Base-by-base conservation (phyloP, 345 rosid genomes). In the Camelina sativa region DNA sequence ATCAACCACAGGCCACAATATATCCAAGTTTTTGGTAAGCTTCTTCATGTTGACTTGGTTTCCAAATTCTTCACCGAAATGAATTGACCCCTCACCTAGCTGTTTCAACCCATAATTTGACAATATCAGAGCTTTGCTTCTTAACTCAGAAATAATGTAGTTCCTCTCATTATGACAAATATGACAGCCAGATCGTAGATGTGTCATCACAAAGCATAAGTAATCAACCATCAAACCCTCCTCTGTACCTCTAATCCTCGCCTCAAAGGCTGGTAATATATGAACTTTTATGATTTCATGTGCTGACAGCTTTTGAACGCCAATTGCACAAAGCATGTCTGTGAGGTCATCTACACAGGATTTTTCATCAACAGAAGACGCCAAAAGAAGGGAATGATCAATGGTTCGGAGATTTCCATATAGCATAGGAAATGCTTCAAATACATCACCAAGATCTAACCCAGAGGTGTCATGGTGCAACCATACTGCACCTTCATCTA, bases 281-380 rank as follows among this genome's bases (percentile, higher is more conserved):
- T 90, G 93, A 74, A 88, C 75, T 84, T 76, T 91, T 51, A 87
- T 71, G 73, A 94, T 90, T 73, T 91, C 98, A 87, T 94, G 98
- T 15, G 95, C 85, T 75, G 98, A 88, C 65, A 94, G 81, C 79
- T 81, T 85, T 69, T 87, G 96, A 53, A 88, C 86, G 46, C 98
- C 98, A 66, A 87, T 74, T 75, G 65, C 83, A 68, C 72, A 85
- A 70, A 94, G 93, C 87, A 91, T 86, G 76, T 81, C 75, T 37
- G 78, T 75, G 28, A 81, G 77, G 79, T 87, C 88, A 60, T 86
- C 86, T 15, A 41, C 82, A 30, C 55, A 51, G 58, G 75, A 48
- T 30, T 68, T 57, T 41, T 80, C 83, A 77, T 71, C 52, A 38
- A 63, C 60, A 28, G 82, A 75, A 65, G 65, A 79, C 69, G 84